A percentile compares a stretch with the other conserved stretches of the same genome.
phyloP scores from a whole-genome alignment of 441 rosid species.

The Euphorbia celastroides region DNA sequence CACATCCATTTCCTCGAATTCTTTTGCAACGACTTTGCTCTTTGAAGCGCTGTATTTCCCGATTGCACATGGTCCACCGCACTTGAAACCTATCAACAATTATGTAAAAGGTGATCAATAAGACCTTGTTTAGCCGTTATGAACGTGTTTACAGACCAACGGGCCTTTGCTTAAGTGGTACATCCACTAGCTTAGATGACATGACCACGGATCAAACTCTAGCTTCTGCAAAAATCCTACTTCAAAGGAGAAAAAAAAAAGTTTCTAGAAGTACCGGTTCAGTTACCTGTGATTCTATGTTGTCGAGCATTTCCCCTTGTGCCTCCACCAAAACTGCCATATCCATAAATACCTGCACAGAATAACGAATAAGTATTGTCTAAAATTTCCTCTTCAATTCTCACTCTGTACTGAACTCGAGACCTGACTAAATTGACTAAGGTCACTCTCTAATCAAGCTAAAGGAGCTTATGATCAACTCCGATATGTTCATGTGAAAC shows the following conservation, averaged over 20 bases:
- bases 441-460: too few relatives aligned
- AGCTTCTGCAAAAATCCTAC: too few relatives aligned
- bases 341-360: constrained; percentile 75
- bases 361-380: too few relatives aligned
- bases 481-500: neutral
- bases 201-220: too few relatives aligned
- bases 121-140: neutral
- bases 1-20: constrained; percentile 96
- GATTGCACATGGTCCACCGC: constrained; percentile 93
- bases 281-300: constrained; percentile 83
- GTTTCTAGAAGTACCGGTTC: neutral
- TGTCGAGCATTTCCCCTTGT: constrained; percentile 95
- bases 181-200: too few relatives aligned
- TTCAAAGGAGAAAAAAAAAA: too few relatives aligned
- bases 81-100: constrained; percentile 56
- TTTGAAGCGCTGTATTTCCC: constrained; percentile 68
- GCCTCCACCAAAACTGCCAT: constrained; percentile 97
- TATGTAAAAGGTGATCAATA: neutral
- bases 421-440: too few relatives aligned
- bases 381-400: too few relatives aligned
- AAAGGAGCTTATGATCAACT: too few relatives aligned
- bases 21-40: constrained; percentile 67
- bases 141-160: too few relatives aligned
- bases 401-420: too few relatives aligned
- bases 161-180: too few relatives aligned